phyloP scores from a whole-genome alignment of 257 asterid species.

The Solanum medicagineum region DNA sequence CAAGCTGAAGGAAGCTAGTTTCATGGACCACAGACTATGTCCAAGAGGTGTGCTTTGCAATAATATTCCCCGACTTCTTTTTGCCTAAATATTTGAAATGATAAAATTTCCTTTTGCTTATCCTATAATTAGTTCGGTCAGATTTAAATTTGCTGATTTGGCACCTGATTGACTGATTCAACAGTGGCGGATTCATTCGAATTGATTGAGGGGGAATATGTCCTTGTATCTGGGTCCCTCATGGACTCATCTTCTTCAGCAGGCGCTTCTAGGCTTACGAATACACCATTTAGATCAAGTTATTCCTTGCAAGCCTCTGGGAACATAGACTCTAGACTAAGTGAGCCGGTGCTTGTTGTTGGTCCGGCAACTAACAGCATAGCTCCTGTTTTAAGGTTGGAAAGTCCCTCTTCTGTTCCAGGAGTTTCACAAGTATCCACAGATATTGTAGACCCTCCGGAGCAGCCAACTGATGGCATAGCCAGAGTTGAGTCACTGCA shows the following conservation, averaged over 20 bases:
- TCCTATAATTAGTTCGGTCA: background rate
- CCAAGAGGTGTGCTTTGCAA: conserved; percentile 34
- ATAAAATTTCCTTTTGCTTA: background rate
- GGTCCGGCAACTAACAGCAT: conserved; percentile 26
- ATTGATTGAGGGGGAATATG: conserved; percentile 70
- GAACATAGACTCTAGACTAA: conserved; percentile 20
- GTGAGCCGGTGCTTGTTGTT: conserved; percentile 45
- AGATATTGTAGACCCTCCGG: conserved; percentile 31
- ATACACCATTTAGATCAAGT: conserved; percentile 35
- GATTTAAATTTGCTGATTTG: background rate
- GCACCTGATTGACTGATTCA: conserved; percentile 10
- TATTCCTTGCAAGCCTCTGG: conserved; percentile 33
- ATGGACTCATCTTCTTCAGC: conserved; percentile 53
- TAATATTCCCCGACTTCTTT: background rate
- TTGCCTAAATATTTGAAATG: background rate
- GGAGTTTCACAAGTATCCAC: conserved; percentile 52
- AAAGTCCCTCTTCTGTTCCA: conserved; percentile 49
- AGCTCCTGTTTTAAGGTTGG: conserved; percentile 29
- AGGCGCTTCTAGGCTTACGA: conserved; percentile 31
- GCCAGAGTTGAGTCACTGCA: conserved; percentile 62
- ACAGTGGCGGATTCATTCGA: conserved; percentile 61
- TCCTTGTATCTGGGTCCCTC: conserved; percentile 63
- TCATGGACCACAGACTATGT: conserved; percentile 20
- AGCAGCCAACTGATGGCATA: conserved; percentile 51
- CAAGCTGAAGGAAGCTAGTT: conserved; percentile 43